phyloP scores from a whole-genome alignment of 345 rosid species.

The Erodium maritimum region DNA sequence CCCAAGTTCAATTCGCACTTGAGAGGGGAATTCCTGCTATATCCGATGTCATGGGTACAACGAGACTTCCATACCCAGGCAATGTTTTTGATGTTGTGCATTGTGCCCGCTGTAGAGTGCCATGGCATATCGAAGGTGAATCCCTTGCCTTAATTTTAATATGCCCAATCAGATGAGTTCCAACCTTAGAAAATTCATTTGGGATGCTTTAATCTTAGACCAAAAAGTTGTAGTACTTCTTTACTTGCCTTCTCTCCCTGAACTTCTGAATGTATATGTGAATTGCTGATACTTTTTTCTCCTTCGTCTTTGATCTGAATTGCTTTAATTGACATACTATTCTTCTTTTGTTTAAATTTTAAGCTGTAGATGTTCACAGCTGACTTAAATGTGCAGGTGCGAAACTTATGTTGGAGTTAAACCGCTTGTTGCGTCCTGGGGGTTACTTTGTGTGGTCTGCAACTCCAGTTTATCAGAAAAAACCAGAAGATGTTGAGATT shows the following conservation, averaged over 20 bases:
- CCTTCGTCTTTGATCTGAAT: too few species aligned
- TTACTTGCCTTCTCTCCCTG: too few species aligned
- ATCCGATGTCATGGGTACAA: conserved; percentile 97
- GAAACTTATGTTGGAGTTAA: conserved; percentile 81
- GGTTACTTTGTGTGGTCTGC: conserved; percentile 97
- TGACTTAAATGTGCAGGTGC: conserved; percentile 41
- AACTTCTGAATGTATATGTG: too few species aligned
- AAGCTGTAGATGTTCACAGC: too few species aligned
- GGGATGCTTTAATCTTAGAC: too few species aligned
- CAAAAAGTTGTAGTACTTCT: too few species aligned
- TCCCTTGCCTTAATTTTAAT: too few species aligned
- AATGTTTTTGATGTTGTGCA: conserved; percentile 82
- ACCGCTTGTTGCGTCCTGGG: conserved; percentile 78
- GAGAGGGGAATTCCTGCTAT: conserved; percentile 97
- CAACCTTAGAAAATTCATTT: too few species aligned
- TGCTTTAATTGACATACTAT: too few species aligned
- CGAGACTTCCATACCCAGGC: conserved; percentile 88
- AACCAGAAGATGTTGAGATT: conserved; percentile 66
- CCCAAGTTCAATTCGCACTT: conserved; percentile 93
- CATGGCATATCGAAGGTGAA: conserved; percentile 98
- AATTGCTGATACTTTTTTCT: too few species aligned
- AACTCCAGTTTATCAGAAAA: conserved; percentile 89
- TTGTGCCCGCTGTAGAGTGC: conserved; percentile 98
- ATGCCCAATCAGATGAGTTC: too few species aligned
- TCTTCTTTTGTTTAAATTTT: too few species aligned